Evolutionary conservation across 1,139 yeast species (phyloP).

Genomic region (Yamadazyma spencermartinsiae): DNA sequence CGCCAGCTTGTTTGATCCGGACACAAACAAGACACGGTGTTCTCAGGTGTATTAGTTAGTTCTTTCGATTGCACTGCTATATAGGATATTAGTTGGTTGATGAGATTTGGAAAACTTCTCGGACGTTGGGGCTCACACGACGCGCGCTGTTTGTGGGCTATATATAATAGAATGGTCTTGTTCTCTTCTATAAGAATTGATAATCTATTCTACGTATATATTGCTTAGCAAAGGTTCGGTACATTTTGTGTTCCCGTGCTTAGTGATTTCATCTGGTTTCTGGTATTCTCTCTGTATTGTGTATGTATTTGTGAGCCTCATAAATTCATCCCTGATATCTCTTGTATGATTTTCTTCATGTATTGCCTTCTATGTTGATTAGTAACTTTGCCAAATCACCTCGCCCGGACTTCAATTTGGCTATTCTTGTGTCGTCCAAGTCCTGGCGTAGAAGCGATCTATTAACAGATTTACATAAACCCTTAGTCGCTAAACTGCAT

Average conservation of each 20-base stretch:
- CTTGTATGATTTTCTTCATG: too few relatives aligned
- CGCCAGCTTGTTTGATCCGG: too few relatives aligned
- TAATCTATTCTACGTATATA: not conserved
- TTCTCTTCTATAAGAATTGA: too few relatives aligned
- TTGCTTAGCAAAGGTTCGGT: too few relatives aligned
- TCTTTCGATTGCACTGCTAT: too few relatives aligned
- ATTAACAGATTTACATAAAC: constrained; percentile 55
- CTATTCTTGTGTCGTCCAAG: constrained; percentile 31
- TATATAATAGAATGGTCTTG: not conserved
- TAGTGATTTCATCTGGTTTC: too few relatives aligned
- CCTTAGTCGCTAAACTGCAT: constrained; percentile 57
- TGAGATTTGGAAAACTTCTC: constrained; percentile 2
- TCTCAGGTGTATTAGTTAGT: too few relatives aligned
- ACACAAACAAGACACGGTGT: not conserved
- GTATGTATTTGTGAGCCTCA: too few relatives aligned
- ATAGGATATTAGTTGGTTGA: constrained; percentile 1
- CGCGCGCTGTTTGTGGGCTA: not conserved
- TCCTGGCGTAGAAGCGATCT: constrained; percentile 35
- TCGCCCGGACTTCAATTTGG: constrained; percentile 35
- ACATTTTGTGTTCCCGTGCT: too few relatives aligned
- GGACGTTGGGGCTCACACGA: constrained; percentile 3
- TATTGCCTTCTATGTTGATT: constrained; percentile 16
- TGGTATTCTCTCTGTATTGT: too few relatives aligned
- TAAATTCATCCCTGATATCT: too few relatives aligned
- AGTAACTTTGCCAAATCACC: constrained; percentile 34